phyloP scores from a whole-genome alignment of 345 rosid genomes.

The Carallia brachiata region DNA sequence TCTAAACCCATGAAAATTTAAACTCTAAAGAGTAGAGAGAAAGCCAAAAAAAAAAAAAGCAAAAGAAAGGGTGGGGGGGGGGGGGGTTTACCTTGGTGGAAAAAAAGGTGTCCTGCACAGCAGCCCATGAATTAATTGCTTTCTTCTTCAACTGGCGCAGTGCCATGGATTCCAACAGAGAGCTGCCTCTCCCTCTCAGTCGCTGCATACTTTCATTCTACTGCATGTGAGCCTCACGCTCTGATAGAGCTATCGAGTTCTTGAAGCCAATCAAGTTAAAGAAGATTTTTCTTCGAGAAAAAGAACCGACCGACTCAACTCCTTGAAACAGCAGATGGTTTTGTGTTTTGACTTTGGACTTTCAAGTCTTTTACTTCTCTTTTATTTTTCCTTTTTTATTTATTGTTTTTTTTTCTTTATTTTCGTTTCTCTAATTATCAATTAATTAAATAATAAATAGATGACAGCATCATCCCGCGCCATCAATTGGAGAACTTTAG shows the following conservation, averaged over 20 bases:
- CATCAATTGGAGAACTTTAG: too few species aligned
- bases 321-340: too few species aligned
- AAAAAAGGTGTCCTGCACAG: constrained; percentile 74
- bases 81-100: constrained; percentile 58
- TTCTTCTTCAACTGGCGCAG: constrained; percentile 64
- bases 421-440: too few species aligned
- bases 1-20: background rate
- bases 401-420: too few species aligned
- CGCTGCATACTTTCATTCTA: constrained; percentile 51
- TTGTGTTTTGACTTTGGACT: too few species aligned
- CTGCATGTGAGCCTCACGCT: background rate
- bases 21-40: background rate
- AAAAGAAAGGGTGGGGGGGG: background rate
- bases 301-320: too few species aligned
- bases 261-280: background rate
- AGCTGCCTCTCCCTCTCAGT: constrained; percentile 54
- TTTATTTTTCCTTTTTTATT: too few species aligned
- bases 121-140: constrained; percentile 65
- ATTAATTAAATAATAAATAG: too few species aligned
- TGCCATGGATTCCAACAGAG: constrained; percentile 39
- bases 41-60: background rate
- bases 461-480: too few species aligned
- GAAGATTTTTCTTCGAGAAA: background rate
- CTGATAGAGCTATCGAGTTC: background rate
- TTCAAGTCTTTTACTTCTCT: too few species aligned